Percentiles rank a stretch among this genome's conserved stretches.
Conservation (phyloP, 148 eudicot species). For the Amaranthus cruentus region DNA sequence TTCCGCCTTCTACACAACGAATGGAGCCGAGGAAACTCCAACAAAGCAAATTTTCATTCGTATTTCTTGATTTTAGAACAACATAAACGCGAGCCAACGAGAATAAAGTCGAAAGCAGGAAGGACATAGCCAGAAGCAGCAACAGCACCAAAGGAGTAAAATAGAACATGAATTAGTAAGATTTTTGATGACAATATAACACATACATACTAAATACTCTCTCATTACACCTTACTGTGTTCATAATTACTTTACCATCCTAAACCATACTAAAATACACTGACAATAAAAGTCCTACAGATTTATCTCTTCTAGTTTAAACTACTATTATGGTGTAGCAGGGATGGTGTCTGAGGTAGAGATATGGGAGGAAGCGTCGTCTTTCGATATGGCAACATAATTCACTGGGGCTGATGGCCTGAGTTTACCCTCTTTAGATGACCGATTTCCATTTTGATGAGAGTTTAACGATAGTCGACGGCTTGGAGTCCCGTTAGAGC, state of each 20-base stretch:
- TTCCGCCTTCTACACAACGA: too few relatives aligned
- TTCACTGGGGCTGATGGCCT: slow-evolving; percentile 75
- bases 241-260: slow-evolving; percentile 22
- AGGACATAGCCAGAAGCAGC: not conserved
- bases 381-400: slow-evolving; percentile 70
- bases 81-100: too few relatives aligned
- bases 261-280: slow-evolving; percentile 23
- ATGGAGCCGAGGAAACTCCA: too few relatives aligned
- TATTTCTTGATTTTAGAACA: too few relatives aligned
- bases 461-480: slow-evolving; percentile 63
- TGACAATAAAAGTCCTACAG: slow-evolving; percentile 18
- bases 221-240: slow-evolving; percentile 18
- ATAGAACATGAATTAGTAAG: slow-evolving; percentile 25
- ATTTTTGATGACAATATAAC: slow-evolving; percentile 26
- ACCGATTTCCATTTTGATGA: slow-evolving; percentile 62
- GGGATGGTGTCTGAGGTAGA: slow-evolving; percentile 66
- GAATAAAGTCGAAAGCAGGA: too few relatives aligned
- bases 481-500: slow-evolving; percentile 55
- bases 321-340: slow-evolving; percentile 47
- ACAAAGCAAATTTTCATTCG: too few relatives aligned
- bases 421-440: slow-evolving; percentile 64
- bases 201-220: slow-evolving; percentile 24
- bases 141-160: slow-evolving; percentile 6
- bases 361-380: slow-evolving; percentile 71
- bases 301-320: slow-evolving; percentile 21